Conservation (phyloP, 768 basidiomycete genomes). For the Xerocomellus chrysenteron region DNA sequence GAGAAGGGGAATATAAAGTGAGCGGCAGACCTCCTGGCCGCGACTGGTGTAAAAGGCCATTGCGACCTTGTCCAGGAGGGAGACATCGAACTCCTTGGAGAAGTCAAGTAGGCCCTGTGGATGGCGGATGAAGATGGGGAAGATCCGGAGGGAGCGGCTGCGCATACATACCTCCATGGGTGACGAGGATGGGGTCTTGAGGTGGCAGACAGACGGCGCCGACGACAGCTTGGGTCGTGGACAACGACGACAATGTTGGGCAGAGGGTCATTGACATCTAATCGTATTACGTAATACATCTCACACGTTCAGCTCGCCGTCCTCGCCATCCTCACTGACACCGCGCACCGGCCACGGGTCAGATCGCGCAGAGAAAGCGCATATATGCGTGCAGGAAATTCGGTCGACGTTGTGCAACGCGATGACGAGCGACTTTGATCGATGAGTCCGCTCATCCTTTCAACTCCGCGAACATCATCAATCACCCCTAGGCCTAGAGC, state of each 20-base stretch:
- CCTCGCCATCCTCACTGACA: not conserved
- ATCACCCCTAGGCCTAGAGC: not conserved
- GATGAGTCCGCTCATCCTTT: not conserved
- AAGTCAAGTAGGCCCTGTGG: constrained; percentile 87
- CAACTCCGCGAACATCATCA: constrained; percentile 17
- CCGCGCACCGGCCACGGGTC: not conserved
- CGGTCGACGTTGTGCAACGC: not conserved
- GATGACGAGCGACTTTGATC: constrained; percentile 13
- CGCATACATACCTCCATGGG: constrained; percentile 39
- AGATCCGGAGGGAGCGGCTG: not conserved
- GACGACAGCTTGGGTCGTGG: constrained; percentile 11
- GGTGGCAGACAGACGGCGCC: constrained; percentile 1
- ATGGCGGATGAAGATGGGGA: constrained; percentile 3
- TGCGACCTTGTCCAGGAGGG: constrained; percentile 90
- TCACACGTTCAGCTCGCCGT: constrained; percentile 18
- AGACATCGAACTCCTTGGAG: constrained; percentile 89
- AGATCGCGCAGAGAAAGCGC: not conserved
- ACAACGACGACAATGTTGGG: constrained; percentile 31
- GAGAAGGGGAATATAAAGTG: constrained; percentile 4
- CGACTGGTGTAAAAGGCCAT: constrained; percentile 86
- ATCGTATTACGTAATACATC: constrained; percentile 34
- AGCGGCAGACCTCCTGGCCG: constrained; percentile 70
- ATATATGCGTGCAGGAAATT: not conserved
- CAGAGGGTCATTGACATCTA: constrained; percentile 34
- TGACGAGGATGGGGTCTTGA: constrained; percentile 16